Percentiles rank a stretch among this genome's conserved stretches.
Evolutionary conservation across 148 eudicot genomes (phyloP).

Genomic region (Silene uniflora): DNA sequence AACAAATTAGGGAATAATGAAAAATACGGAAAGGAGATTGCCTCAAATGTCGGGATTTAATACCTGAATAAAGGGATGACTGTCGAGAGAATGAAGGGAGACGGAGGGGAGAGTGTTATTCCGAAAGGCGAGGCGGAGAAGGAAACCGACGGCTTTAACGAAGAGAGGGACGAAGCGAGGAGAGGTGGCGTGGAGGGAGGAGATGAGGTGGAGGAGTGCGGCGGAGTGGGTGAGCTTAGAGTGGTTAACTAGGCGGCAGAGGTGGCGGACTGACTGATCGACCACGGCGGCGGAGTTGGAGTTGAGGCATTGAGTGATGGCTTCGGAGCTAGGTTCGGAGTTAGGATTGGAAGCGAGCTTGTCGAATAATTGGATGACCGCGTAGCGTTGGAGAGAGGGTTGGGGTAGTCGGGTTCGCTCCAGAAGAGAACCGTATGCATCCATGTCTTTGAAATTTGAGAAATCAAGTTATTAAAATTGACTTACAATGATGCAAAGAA

Average conservation of each 20-base stretch:
- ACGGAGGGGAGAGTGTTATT: neutral
- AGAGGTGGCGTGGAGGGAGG: constrained; percentile 61
- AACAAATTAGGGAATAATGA: too few relatives aligned
- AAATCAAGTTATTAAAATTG: too few relatives aligned
- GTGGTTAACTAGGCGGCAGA: constrained; percentile 66
- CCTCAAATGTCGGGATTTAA: too few relatives aligned
- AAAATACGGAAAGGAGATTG: too few relatives aligned
- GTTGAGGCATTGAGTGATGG: constrained; percentile 56
- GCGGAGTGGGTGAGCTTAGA: constrained; percentile 36
- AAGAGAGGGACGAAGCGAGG: constrained; percentile 49
- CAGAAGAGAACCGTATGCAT: constrained; percentile 51
- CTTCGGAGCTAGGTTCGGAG: constrained; percentile 50
- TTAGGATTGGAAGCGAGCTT: constrained; percentile 50
- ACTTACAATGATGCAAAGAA: too few relatives aligned
- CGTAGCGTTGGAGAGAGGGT: constrained; percentile 69
- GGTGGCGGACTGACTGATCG: constrained; percentile 77
- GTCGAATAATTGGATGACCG: constrained; percentile 77
- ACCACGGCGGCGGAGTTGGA: constrained; percentile 67
- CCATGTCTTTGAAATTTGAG: constrained; percentile 47
- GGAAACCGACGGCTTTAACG: constrained; percentile 72
- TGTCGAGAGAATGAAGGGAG: constrained; percentile 22
- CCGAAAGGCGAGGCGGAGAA: constrained; percentile 60
- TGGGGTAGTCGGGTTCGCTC: constrained; percentile 68
- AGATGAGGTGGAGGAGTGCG: constrained; percentile 64
- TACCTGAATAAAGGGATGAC: constrained; percentile 72